Conservation (phyloP, 257 asterid genomes). For the Solanum pinnatisectum region DNA sequence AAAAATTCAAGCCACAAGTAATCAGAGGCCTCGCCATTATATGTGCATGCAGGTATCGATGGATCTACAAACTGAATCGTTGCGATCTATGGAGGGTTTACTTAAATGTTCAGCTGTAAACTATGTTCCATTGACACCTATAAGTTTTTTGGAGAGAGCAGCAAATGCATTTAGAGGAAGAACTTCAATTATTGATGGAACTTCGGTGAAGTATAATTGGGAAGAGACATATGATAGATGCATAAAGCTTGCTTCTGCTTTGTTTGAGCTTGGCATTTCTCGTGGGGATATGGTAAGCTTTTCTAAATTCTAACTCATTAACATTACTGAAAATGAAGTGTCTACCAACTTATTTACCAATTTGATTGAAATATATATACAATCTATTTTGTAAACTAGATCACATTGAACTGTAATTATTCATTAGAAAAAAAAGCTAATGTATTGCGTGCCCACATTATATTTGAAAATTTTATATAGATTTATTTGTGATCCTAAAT, state of each 20-base stretch:
- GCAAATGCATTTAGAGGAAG: constrained; percentile 26
- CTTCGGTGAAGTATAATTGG: constrained; percentile 22
- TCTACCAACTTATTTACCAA: background rate
- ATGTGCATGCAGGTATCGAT: background rate
- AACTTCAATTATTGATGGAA: constrained; percentile 20
- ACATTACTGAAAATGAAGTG: background rate
- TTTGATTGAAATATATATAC: too few relatives aligned
- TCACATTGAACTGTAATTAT: background rate
- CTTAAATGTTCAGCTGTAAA: constrained; percentile 13
- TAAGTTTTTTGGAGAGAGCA: constrained; percentile 28
- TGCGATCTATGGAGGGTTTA: background rate
- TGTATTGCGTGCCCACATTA: background rate
- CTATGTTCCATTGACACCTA: constrained; percentile 26
- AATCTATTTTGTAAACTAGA: background rate
- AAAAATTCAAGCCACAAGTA: background rate
- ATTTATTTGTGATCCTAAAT: background rate
- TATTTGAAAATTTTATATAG: background rate
- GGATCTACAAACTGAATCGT: background rate
- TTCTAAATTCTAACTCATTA: background rate
- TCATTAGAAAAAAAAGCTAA: background rate
- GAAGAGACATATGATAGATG: constrained; percentile 24
- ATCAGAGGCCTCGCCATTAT: background rate
- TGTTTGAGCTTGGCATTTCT: constrained; percentile 22
- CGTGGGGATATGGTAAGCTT: constrained; percentile 24
- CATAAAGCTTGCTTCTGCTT: constrained; percentile 25